These are phyloP conservation scores for Aegilops speltoides DNA, from an alignment of 176 grass and related monocot species.

Conservation along the genomic window DNA sequence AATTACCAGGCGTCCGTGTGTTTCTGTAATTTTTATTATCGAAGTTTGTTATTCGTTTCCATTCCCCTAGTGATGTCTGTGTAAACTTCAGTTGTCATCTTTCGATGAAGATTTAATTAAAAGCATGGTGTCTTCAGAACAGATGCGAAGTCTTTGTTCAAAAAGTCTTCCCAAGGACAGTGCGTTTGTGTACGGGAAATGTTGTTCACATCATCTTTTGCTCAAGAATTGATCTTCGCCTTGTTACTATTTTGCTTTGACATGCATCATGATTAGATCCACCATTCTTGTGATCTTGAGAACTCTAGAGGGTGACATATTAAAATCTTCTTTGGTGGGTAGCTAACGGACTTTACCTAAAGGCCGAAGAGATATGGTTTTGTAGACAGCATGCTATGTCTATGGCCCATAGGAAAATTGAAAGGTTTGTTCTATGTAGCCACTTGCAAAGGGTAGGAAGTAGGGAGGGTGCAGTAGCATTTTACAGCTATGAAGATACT, in stretches of 20 bases:
- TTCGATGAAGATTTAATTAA: slow-evolving; percentile 12
- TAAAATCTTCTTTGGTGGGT: neutral
- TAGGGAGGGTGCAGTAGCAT: neutral
- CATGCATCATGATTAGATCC: neutral
- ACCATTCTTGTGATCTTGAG: neutral
- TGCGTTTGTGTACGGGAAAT: neutral
- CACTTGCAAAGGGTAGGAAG: neutral
- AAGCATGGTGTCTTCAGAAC: neutral
- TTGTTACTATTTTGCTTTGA: neutral
- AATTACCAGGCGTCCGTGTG: slow-evolving; percentile 16
- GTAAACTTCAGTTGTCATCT: neutral
- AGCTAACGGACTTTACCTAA: neutral
- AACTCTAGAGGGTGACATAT: neutral
- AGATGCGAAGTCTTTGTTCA: neutral
- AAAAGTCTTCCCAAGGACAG: no score
- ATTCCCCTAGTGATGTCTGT: neutral
- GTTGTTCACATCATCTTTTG: neutral
- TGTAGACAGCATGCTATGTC: neutral
- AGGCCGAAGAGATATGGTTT: neutral
- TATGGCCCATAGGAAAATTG: neutral
- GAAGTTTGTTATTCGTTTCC: neutral
- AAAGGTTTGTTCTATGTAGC: slow-evolving; percentile 6
- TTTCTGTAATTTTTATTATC: neutral
- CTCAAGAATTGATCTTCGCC: neutral
- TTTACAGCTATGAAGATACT: neutral